Conservation (phyloP, 2,329 filamentous ascomycete species). For the Sordariomycetes sp. region DNA sequence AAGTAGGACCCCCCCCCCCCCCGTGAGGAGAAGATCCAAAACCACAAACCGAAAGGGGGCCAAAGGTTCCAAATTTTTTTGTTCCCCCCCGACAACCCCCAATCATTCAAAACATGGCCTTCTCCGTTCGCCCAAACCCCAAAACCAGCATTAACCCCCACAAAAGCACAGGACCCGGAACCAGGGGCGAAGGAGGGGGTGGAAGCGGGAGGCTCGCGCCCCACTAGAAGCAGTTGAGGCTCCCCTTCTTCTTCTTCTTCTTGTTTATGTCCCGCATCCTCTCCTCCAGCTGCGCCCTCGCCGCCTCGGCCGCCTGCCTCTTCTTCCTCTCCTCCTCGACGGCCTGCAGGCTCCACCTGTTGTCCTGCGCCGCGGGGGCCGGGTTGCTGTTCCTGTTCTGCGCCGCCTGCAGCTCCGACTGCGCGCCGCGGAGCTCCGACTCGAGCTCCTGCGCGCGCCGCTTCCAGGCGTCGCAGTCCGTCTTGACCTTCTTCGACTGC, state of each 20-base stretch:
- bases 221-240: conserved; percentile 93
- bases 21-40: too few relatives aligned
- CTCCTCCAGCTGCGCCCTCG: conserved; percentile 80
- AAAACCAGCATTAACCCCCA: not conserved
- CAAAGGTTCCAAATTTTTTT: not conserved
- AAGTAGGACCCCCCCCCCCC: not conserved
- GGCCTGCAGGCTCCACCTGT: conserved; percentile 64
- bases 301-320: conserved; percentile 77
- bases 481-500: conserved; percentile 82
- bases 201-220: not conserved
- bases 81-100: not conserved
- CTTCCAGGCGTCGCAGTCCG: conserved; percentile 81
- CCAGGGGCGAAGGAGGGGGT: not conserved
- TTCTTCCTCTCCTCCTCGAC: conserved; percentile 96
- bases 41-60: too few relatives aligned
- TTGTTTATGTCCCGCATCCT: conserved; percentile 89
- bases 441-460: conserved; percentile 72
- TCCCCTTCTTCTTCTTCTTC: conserved; percentile 82
- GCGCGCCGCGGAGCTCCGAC: conserved; percentile 53
- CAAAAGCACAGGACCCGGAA: not conserved
- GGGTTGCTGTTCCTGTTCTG: conserved; percentile 45
- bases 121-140: not conserved
- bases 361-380: conserved; percentile 32
- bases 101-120: not conserved
- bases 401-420: conserved; percentile 36